Percentiles rank a stretch among this genome's conserved stretches.
Evolutionary conservation across 2,329 filamentous ascomycete species (phyloP).

Genomic region (Metarhizium humberi): DNA sequence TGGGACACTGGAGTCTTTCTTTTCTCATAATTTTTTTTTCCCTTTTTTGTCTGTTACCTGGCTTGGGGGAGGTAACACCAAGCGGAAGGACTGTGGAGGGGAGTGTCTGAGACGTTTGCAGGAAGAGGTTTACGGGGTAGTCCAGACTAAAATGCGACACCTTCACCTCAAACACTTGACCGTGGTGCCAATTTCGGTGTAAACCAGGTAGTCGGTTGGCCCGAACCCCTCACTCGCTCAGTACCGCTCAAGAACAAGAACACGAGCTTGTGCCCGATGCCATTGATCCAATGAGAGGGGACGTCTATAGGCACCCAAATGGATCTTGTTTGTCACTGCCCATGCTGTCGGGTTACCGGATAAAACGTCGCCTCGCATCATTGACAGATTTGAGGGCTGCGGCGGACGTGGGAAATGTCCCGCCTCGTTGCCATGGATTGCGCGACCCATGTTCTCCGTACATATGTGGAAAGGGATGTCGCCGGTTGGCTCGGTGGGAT

Average conservation of each 20-base stretch:
- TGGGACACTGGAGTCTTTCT: background rate
- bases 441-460: no score
- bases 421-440: no score
- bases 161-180: background rate
- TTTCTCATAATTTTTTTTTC: background rate
- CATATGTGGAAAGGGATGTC: no score
- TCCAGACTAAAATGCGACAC: background rate
- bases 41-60: background rate
- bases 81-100: background rate
- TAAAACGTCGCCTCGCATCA: background rate
- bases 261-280: background rate
- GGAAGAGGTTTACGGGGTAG: background rate
- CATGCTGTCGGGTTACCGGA: no score
- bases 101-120: background rate
- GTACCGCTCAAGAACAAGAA: background rate
- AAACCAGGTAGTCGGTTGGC: constrained; percentile 10
- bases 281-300: background rate
- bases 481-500: no score
- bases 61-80: background rate
- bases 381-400: background rate
- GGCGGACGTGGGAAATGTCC: no score
- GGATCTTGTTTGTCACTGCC: background rate
- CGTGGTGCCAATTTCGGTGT: constrained; percentile 10
- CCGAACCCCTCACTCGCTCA: background rate
- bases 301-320: background rate